Percentiles rank a stretch among this genome's conserved stretches.
These are phyloP conservation scores for Lecanicillium sp. DNA, from an alignment of 2,329 filamentous ascomycete species.

Conservation along the genomic window DNA sequence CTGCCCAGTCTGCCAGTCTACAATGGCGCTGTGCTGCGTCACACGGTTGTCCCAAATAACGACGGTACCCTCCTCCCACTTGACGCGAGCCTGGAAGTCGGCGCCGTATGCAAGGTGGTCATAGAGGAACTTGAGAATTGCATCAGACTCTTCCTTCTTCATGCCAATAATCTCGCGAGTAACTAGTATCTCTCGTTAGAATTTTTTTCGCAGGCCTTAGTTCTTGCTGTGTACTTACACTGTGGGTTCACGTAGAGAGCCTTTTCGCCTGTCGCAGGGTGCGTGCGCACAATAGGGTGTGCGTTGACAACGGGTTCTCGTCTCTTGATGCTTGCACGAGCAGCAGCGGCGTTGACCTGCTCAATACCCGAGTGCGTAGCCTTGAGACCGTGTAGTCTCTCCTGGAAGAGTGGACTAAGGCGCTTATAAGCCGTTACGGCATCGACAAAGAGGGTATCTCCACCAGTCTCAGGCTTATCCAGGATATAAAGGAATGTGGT, in stretches of 20 bases:
- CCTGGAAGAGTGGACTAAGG: conserved; percentile 65
- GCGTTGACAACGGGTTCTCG: conserved; percentile 62
- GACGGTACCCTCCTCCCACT: conserved; percentile 66
- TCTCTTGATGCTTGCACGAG: conserved; percentile 59
- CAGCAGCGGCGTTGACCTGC: conserved; percentile 58
- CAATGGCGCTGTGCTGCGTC: conserved; percentile 63
- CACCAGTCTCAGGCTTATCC: conserved; percentile 65
- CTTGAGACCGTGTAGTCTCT: conserved; percentile 67
- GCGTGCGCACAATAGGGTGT: conserved; percentile 68
- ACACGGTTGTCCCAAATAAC: conserved; percentile 78
- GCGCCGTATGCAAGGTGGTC: conserved; percentile 37
- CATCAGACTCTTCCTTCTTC: conserved; percentile 75
- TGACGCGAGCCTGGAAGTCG: conserved; percentile 59
- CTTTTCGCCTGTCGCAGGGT: conserved; percentile 72
- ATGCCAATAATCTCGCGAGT: conserved; percentile 68
- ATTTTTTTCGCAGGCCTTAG: too few relatives aligned
- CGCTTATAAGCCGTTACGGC: conserved; percentile 69
- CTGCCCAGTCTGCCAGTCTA: conserved; percentile 69
- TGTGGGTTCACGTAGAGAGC: conserved; percentile 71
- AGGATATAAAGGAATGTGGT: conserved; percentile 78
- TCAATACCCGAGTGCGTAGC: conserved; percentile 71
- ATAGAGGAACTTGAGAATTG: conserved; percentile 58
- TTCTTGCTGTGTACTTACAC: conserved; percentile 53
- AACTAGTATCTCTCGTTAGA: conserved; percentile 34
- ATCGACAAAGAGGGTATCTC: conserved; percentile 72